Base-by-base conservation (phyloP, 441 rosid species). In the Pelargonium cotyledonis region DNA sequence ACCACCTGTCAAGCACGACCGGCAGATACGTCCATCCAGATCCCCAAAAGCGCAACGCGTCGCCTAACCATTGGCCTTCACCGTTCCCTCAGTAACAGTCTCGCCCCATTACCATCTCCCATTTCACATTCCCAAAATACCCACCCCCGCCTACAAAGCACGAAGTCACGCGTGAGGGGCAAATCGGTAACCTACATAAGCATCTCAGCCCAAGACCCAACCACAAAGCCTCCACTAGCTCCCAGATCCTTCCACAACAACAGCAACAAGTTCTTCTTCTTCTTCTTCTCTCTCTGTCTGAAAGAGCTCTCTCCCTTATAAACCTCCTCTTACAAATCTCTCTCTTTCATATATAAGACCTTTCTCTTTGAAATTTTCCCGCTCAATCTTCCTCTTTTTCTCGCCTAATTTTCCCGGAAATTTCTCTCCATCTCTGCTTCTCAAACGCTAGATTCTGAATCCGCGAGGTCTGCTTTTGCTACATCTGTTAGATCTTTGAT, bases 381-480 rank as follows among this genome's bases (percentile, higher is more conserved):
- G 62, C 62, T 2, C 2, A 3, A 18, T 57, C 62, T 57, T 14
- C 29, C 3, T 16, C 62, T 18, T 9, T 57, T 7, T 57, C 29
- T 19, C 3, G 0, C 62, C 1, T 21, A 15, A 51, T 51, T 51
- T 51, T n/a, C 62, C 62, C 62, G 26, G 11, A 19, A 57, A 18
- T 21, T 21, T 16, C 12, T 19, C 62, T 57, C 62, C 29, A 57
- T 57, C 62, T 57, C 23, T 8, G 62, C 12, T 57, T 57, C 62
- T 57, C 26, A 18, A 18, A 38, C 61, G 26, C 61, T 55, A 55
- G 23, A 55, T 55, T 21, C 19, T 18, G 23, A 18, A 55, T 55
- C 61, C 61, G 19, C 26, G 61, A 57, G 62, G 62, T 57, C 62
- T 57, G 62, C 29, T 57, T 19, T 57, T 23, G 61, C 21, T 51